These are phyloP conservation scores for Zostera marina DNA, from an alignment of 116 monocot genomes.

Conservation along the genomic window DNA sequence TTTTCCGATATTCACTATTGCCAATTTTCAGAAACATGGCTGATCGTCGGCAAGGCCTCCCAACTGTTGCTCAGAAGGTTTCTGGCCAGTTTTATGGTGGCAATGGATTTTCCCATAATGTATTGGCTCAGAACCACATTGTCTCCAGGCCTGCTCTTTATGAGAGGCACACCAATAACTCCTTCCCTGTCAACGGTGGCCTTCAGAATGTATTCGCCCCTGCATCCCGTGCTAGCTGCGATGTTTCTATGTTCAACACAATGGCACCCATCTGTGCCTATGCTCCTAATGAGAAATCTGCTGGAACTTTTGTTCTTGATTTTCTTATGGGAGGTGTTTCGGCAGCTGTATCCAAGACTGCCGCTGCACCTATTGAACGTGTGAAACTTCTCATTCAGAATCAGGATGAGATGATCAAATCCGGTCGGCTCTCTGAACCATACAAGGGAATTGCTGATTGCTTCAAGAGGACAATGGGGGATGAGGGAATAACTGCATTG, in stretches of 20 bases:
- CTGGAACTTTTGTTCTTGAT: slow-evolving; percentile 13
- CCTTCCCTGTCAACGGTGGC: slow-evolving; percentile 14
- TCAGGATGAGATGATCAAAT: slow-evolving; percentile 33
- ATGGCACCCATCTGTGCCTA: slow-evolving; percentile 12
- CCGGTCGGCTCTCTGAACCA: slow-evolving; percentile 27
- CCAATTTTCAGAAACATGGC: slow-evolving; percentile 24
- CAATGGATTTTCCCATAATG: slow-evolving; percentile 25
- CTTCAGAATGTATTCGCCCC: slow-evolving; percentile 12
- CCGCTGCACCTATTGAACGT: slow-evolving; percentile 24
- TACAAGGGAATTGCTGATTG: slow-evolving; percentile 31
- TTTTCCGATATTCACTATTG: background rate
- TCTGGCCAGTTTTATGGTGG: slow-evolving; percentile 33
- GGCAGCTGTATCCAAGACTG: slow-evolving; percentile 24
- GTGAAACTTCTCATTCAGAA: slow-evolving; percentile 27
- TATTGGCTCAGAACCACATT: slow-evolving; percentile 14
- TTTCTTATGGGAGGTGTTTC: slow-evolving; percentile 29
- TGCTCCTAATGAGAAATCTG: slow-evolving; percentile 18
- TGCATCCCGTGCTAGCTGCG: background rate
- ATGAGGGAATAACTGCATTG: slow-evolving; percentile 17
- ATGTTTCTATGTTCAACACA: slow-evolving; percentile 1
- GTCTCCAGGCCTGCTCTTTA: slow-evolving; percentile 12
- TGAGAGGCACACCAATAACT: slow-evolving; percentile 13
- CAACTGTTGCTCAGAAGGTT: slow-evolving; percentile 38
- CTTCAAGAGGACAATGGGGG: slow-evolving; percentile 15
- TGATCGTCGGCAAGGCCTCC: slow-evolving; percentile 28